Percentiles rank a stretch among this genome's conserved stretches.
Conservation (phyloP, 495 filamentous ascomycete species). For the Penicillium parvum region DNA sequence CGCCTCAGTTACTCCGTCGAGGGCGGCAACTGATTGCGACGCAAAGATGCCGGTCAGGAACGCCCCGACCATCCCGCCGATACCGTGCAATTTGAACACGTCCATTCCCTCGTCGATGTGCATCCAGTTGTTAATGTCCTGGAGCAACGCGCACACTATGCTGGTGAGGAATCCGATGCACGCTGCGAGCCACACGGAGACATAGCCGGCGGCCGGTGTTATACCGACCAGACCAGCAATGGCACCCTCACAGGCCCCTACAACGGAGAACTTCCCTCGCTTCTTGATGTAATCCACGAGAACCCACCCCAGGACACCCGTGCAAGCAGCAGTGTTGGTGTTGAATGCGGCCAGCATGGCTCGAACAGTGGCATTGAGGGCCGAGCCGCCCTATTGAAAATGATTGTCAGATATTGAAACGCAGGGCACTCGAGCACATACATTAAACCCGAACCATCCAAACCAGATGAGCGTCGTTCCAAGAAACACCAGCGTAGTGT, state of each 20-base stretch:
- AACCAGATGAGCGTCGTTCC: constrained; percentile 58
- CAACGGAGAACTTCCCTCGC: constrained; percentile 52
- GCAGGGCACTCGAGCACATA: constrained; percentile 10
- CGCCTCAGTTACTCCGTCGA: constrained; percentile 46
- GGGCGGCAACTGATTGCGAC: constrained; percentile 33
- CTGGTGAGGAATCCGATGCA: constrained; percentile 57
- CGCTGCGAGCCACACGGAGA: constrained; percentile 52
- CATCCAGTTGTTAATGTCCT: constrained; percentile 55
- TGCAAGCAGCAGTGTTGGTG: constrained; percentile 56
- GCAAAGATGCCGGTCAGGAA: constrained; percentile 62
- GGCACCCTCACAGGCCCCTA: constrained; percentile 57
- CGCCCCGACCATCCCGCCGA: constrained; percentile 58
- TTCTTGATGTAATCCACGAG: constrained; percentile 54
- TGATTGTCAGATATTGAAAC: neutral
- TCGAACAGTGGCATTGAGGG: constrained; percentile 53
- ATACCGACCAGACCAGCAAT: constrained; percentile 63
- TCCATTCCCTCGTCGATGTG: constrained; percentile 59
- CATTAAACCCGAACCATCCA: constrained; percentile 59
- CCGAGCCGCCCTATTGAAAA: constrained; percentile 45
- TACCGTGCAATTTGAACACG: constrained; percentile 60
- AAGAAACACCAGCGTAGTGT: constrained; percentile 52
- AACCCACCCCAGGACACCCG: constrained; percentile 56
- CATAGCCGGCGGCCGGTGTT: constrained; percentile 60
- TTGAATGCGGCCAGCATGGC: constrained; percentile 57
- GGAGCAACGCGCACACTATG: constrained; percentile 44